A percentile compares a stretch with the other conserved stretches of the same genome.
These are phyloP conservation scores for Orbilia blumenaviensis DNA, from an alignment of 2,329 filamentous ascomycete species.

Conservation along the genomic window DNA sequence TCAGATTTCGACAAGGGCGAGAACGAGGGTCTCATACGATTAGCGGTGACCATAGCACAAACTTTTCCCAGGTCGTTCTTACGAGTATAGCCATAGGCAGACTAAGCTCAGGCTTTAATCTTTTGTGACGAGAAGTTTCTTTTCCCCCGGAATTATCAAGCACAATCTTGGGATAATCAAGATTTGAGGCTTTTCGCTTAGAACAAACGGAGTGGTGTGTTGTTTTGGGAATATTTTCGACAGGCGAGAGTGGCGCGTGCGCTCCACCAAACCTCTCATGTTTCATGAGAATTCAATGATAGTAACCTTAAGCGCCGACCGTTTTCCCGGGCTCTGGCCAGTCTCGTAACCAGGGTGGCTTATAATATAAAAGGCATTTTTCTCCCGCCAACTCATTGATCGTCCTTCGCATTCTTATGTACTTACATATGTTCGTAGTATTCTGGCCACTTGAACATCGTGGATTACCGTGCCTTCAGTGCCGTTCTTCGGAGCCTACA, in stretches of 20 bases:
- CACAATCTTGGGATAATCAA: not conserved
- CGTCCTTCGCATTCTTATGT: not conserved
- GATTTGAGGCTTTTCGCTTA: slow-evolving; percentile 4
- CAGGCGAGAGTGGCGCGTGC: not conserved
- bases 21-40: not conserved
- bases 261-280: not conserved
- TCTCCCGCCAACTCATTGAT: not conserved
- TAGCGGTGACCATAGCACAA: not conserved
- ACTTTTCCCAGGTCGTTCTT: not conserved
- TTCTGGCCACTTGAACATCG: no score
- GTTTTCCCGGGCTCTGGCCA: not conserved
- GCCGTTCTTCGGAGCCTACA: no score
- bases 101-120: not conserved
- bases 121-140: not conserved
- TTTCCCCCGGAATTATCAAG: not conserved
- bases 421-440: not conserved
- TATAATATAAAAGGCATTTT: not conserved
- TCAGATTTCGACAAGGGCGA: not conserved
- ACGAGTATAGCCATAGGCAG: slow-evolving; percentile 7
- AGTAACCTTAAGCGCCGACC: not conserved
- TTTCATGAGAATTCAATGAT: not conserved
- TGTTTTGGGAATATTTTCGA: not conserved
- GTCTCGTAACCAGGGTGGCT: not conserved
- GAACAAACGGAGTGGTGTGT: not conserved
- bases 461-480: no score